Percentiles rank a stretch among this genome's conserved stretches.
These are phyloP conservation scores for Podaxis rugospora DNA, from an alignment of 768 basidiomycete species.

Conservation along the genomic window DNA sequence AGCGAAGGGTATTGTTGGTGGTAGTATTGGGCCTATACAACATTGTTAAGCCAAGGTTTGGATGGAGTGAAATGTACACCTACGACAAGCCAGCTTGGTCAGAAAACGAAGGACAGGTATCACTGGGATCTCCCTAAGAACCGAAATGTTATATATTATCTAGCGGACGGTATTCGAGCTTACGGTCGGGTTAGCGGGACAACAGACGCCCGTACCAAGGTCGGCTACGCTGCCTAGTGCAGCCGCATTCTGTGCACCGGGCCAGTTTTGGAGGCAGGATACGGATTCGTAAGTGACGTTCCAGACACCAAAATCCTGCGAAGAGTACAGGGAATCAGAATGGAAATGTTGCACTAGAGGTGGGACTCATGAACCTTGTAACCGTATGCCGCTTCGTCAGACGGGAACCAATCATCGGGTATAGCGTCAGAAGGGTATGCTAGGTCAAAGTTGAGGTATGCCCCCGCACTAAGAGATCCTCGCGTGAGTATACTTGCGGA, in stretches of 20 bases:
- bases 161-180: conserved; percentile 13
- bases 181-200: conserved; percentile 66
- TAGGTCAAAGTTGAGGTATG: conserved; percentile 78
- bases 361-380: conserved; percentile 27
- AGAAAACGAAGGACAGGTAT: conserved; percentile 69
- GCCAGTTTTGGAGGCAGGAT: conserved; percentile 59
- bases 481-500: neutral
- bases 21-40: conserved; percentile 35
- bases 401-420: conserved; percentile 71
- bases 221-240: conserved; percentile 66
- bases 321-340: neutral
- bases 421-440: conserved; percentile 73
- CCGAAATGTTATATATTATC: neutral
- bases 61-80: conserved; percentile 22
- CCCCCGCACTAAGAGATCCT: conserved; percentile 47
- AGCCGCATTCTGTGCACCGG: conserved; percentile 49
- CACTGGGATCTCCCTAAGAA: conserved; percentile 34
- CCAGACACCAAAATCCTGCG: conserved; percentile 84
- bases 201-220: conserved; percentile 60
- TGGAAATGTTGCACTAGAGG: neutral
- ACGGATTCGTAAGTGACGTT: conserved; percentile 69
- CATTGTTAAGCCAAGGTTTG: neutral
- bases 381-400: conserved; percentile 62
- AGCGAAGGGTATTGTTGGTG: conserved; percentile 40
- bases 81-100: conserved; percentile 63